Conservation (phyloP, 768 basidiomycete genomes). For the Auricularia sp. region DNA sequence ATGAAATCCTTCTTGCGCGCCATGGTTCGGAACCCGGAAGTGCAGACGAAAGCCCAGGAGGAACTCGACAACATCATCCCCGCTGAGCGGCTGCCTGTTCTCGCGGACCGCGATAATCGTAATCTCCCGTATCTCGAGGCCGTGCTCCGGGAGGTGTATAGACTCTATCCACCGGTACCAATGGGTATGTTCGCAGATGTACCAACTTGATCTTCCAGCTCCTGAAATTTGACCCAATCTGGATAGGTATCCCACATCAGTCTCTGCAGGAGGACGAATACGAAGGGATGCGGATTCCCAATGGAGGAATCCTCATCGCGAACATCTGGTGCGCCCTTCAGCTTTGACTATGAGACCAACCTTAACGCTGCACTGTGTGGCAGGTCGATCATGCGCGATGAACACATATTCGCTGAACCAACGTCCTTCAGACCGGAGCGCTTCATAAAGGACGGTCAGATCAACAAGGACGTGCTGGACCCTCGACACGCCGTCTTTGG, state of each 20-base stretch:
- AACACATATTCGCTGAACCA: too few relatives aligned
- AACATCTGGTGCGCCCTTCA: conserved; percentile 1
- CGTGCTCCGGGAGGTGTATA: conserved; percentile 23
- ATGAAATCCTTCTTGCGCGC: conserved; percentile 43
- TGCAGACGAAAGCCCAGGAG: conserved; percentile 29
- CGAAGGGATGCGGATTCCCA: conserved; percentile 3
- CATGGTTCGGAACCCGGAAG: conserved; percentile 44
- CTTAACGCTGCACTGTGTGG: too few relatives aligned
- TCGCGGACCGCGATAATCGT: conserved; percentile 23
- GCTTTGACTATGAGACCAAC: too few relatives aligned
- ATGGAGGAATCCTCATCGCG: background rate
- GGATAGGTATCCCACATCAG: background rate
- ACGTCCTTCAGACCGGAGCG: too few relatives aligned
- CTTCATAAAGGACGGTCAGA: too few relatives aligned
- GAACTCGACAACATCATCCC: conserved; percentile 19
- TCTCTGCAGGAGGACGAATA: background rate
- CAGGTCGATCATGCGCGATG: too few relatives aligned
- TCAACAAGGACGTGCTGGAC: too few relatives aligned
- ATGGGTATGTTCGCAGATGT: conserved; percentile 9
- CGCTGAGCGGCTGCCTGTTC: conserved; percentile 34
- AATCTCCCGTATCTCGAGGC: conserved; percentile 35
- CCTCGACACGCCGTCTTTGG: too few relatives aligned
- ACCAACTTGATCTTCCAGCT: background rate
- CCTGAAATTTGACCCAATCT: too few relatives aligned
- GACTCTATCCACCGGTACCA: conserved; percentile 37